These are phyloP conservation scores for Geotrichum citri-aurantii DNA, from an alignment of 1,139 yeast species.

Conservation along the genomic window DNA sequence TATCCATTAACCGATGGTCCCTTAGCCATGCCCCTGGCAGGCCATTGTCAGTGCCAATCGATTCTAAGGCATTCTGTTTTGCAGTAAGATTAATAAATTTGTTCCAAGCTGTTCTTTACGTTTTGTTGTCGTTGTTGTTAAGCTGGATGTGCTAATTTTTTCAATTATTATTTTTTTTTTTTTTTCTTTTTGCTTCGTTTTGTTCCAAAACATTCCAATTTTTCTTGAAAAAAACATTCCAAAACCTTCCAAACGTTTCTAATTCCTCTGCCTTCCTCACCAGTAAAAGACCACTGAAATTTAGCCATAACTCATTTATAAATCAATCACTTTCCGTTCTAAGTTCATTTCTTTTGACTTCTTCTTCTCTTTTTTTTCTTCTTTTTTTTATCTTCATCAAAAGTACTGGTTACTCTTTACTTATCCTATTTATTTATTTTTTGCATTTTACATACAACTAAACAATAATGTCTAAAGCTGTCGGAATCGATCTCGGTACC, in stretches of 20 bases:
- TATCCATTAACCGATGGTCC: background rate
- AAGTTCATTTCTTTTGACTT: background rate
- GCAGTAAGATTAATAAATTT: too few species aligned
- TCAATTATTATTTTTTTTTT: too few species aligned
- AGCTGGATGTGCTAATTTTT: background rate
- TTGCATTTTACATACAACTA: background rate
- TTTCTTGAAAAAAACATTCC: background rate
- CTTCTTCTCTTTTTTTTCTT: constrained; percentile 1
- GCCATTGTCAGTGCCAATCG: background rate
- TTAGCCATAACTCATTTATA: background rate
- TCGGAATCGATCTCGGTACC: constrained; percentile 92
- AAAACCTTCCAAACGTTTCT: constrained; percentile 6
- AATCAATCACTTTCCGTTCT: background rate
- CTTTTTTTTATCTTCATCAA: background rate
- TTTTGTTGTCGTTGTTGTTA: background rate
- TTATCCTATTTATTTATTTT: background rate
- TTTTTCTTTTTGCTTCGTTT: background rate
- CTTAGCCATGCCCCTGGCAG: background rate
- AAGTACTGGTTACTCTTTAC: background rate
- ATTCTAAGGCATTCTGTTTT: too few species aligned
- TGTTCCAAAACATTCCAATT: background rate
- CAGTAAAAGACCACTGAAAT: constrained; percentile 1
- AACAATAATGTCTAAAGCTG: constrained; percentile 34
- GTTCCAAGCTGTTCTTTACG: background rate
- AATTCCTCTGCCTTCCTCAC: background rate